Evolutionary conservation across 805 yeast genomes (phyloP), one percentile per base, ranked within the genome.

Genomic region (Hanseniaspora occidentalis): DNA sequence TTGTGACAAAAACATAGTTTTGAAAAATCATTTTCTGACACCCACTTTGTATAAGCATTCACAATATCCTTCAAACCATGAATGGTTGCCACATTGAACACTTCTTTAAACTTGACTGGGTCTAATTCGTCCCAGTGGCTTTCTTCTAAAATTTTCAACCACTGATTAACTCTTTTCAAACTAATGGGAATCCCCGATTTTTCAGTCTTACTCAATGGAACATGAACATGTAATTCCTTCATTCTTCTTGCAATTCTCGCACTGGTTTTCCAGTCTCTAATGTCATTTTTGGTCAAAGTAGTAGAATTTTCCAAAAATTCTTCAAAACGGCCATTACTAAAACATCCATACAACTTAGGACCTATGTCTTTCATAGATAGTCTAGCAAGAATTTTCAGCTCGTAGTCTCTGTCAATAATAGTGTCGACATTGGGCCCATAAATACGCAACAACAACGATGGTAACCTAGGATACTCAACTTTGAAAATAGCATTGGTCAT

Each of bases 191-290:
- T 82, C 11, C 56, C 56, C 6, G 55, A 57, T 35, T 66, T 63
- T 51, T 86, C 96, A 3, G 61, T 62, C 2, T 60, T 56, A 18
- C 73, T 70, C 39, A 92, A 62, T 11, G 73, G 75, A 17, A 92
- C 77, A 51, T 89, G 88, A 42, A 69, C 69, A 55, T 92, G 98
- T 42, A 92, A 68, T 50, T 92, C 96, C 53, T 88, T 80, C 97
- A 92, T 92, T 65, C 98, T 79, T 66, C 95, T 77, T 11, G 95
- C 96, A 47, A 92, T 79, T 66, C 84, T 81, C 47, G 79, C 77
- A 37, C 86, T 75, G 16, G 83, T 77, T 22, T 76, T 78, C 46
- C 84, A 77, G 47, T 77, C 77, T 56, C 94, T 70, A 38, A 92
- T 73, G 49, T 84, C 84, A 6, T 72, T 68, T 47, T 75, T 79